Percentiles rank a stretch among this genome's conserved stretches.
phyloP scores from a whole-genome alignment of 345 rosid species.

The Psidium guajava region DNA sequence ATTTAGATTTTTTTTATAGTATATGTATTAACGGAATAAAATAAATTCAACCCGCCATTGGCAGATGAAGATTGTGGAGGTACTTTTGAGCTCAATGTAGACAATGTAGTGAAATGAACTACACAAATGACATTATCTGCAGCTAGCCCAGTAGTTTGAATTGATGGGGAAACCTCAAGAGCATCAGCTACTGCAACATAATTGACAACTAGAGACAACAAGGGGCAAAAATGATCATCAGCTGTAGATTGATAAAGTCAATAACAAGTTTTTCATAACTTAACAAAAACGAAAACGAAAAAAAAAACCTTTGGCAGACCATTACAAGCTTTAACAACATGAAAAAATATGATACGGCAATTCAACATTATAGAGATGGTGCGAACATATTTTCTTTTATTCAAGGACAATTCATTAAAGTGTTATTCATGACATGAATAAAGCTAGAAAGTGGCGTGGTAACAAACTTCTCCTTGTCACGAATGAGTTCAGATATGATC shows the following conservation, averaged over 20 bases:
- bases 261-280: background rate
- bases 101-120: slow-evolving; percentile 58
- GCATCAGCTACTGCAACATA: slow-evolving; percentile 77
- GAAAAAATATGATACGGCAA: background rate
- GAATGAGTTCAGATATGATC: background rate
- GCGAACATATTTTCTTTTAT: background rate
- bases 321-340: background rate
- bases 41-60: too few relatives aligned
- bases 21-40: too few relatives aligned
- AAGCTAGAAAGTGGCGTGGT: background rate
- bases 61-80: slow-evolving; percentile 46
- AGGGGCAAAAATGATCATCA: slow-evolving; percentile 1
- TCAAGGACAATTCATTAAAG: background rate
- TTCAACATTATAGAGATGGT: background rate
- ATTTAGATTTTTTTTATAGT: too few relatives aligned
- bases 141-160: slow-evolving; percentile 71
- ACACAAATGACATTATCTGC: slow-evolving; percentile 94
- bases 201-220: slow-evolving; percentile 47
- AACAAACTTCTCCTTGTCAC: background rate
- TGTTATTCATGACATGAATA: background rate
- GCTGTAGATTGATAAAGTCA: background rate
- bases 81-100: slow-evolving; percentile 68
- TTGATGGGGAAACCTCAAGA: slow-evolving; percentile 54
- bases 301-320: background rate
- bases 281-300: background rate